These are phyloP conservation scores for Peterozyma toletana DNA, from an alignment of 805 yeast genomes.

Conservation along the genomic window DNA sequence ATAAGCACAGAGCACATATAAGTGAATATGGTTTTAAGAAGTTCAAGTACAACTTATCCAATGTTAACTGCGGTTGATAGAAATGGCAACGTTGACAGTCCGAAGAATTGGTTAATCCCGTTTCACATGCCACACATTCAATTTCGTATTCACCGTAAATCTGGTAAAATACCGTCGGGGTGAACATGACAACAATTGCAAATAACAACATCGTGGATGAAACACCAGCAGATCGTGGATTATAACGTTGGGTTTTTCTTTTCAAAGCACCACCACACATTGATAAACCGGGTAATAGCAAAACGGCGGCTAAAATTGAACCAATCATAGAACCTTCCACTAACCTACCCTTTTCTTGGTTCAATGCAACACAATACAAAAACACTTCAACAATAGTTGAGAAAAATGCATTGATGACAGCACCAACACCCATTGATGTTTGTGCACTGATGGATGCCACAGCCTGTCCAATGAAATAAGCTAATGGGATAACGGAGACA, in stretches of 20 bases:
- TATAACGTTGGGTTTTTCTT: constrained; percentile 89
- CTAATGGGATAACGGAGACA: constrained; percentile 83
- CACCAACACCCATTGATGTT: constrained; percentile 98
- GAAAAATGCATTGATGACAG: constrained; percentile 95
- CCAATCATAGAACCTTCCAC: constrained; percentile 98
- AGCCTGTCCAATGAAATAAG: constrained; percentile 96
- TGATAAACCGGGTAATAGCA: constrained; percentile 85
- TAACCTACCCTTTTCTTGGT: constrained; percentile 75
- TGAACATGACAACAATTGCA: constrained; percentile 84
- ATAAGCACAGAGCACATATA: constrained; percentile 72
- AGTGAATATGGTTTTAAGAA: constrained; percentile 80
- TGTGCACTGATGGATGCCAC: constrained; percentile 99
- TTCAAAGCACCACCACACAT: constrained; percentile 97
- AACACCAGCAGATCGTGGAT: constrained; percentile 95
- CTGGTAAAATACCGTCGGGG: constrained; percentile 86
- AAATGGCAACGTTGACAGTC: constrained; percentile 71
- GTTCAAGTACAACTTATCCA: constrained; percentile 56
- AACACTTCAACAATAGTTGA: constrained; percentile 93
- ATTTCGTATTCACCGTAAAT: constrained; percentile 84
- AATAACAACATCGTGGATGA: constrained; percentile 91
- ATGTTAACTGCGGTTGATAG: constrained; percentile 65
- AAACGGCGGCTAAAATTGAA: constrained; percentile 84
- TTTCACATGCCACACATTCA: constrained; percentile 52
- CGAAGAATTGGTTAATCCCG: constrained; percentile 3
- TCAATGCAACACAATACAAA: constrained; percentile 84